phyloP scores from a whole-genome alignment of 106 monocot genomes.

The Cymbidium sinense region DNA sequence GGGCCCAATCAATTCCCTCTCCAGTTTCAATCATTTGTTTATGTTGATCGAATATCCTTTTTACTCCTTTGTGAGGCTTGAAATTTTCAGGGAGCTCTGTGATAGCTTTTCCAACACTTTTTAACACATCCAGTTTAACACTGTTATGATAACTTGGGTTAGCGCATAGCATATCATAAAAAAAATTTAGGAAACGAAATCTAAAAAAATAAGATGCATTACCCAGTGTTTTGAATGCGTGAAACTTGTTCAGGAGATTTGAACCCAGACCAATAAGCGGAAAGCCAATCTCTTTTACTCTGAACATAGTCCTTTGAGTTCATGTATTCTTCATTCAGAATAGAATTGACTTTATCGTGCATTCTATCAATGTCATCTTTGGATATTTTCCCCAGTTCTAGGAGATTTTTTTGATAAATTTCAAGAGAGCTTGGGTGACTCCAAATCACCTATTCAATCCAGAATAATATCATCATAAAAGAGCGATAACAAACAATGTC shows the following conservation, averaged over 20 bases:
- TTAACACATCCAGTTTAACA: conserved; percentile 73
- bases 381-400: conserved; percentile 42
- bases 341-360: conserved; percentile 53
- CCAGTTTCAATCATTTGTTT: conserved; percentile 75
- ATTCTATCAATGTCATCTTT: conserved; percentile 63
- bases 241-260: conserved; percentile 88
- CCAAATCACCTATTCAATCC: conserved; percentile 45
- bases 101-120: conserved; percentile 70
- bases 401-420: conserved; percentile 62
- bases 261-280: conserved; percentile 79
- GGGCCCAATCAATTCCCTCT: conserved; percentile 81
- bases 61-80: conserved; percentile 68
- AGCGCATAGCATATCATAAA: neutral
- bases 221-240: conserved; percentile 76
- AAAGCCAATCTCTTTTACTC: conserved; percentile 70
- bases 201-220: conserved; percentile 5
- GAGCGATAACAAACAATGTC: conserved; percentile 65
- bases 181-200: neutral
- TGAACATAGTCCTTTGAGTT: conserved; percentile 65
- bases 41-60: conserved; percentile 61
- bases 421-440: conserved; percentile 67
- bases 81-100: conserved; percentile 68
- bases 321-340: conserved; percentile 63
- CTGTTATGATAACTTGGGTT: conserved; percentile 18
- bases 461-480: neutral